phyloP scores from a whole-genome alignment of 805 yeast species.

The Candida gorgasii region DNA sequence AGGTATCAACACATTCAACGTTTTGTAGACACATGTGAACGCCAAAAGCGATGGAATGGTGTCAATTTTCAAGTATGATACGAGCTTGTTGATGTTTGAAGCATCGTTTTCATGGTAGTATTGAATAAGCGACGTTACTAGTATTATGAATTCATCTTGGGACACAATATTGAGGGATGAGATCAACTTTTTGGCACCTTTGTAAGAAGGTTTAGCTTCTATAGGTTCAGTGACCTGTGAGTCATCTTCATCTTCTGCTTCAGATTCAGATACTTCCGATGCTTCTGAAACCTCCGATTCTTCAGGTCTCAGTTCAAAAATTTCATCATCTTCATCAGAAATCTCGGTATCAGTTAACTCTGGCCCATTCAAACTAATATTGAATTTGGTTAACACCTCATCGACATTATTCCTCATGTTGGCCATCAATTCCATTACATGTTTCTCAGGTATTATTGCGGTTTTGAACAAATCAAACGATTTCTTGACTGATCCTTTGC shows the following conservation, averaged over 20 bases:
- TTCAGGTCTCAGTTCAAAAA: conserved; percentile 18
- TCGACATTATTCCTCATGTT: conserved; percentile 21
- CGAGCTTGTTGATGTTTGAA: conserved; percentile 21
- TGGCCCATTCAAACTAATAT: conserved; percentile 23
- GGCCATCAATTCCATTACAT: conserved; percentile 21
- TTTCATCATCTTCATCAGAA: conserved; percentile 4
- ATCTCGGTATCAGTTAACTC: conserved; percentile 29
- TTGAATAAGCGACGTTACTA: conserved; percentile 26
- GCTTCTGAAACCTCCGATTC: conserved; percentile 11
- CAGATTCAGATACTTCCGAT: conserved; percentile 1
- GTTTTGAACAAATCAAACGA: conserved; percentile 27
- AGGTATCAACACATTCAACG: conserved; percentile 14
- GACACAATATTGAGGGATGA: conserved; percentile 31
- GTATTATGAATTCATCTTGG: conserved; percentile 36
- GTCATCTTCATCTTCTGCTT: neutral
- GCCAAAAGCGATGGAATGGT: conserved; percentile 25
- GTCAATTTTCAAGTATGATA: conserved; percentile 25
- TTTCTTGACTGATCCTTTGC: conserved; percentile 13
- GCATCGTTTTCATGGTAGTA: conserved; percentile 22
- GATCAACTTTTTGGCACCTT: conserved; percentile 22
- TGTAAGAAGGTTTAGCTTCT: neutral
- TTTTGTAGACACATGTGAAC: conserved; percentile 32
- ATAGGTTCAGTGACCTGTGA: neutral
- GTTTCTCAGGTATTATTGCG: conserved; percentile 22
- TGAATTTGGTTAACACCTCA: conserved; percentile 22